Percentiles rank a stretch among this genome's conserved stretches.
phyloP scores from a whole-genome alignment of 202 grass and related monocot species.

The Carex arenaria region DNA sequence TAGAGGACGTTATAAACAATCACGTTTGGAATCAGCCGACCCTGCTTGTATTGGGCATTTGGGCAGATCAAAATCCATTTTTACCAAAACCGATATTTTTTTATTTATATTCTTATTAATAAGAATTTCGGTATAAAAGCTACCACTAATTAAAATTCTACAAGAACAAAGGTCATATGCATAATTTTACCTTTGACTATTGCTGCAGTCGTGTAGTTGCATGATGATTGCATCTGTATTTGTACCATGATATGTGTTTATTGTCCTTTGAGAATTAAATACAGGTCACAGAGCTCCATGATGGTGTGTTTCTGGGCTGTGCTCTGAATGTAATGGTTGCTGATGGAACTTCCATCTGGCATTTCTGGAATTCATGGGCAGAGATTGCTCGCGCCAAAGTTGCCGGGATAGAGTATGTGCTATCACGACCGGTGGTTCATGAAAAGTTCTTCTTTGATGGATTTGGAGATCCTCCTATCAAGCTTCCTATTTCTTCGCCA shows the following conservation, averaged over 20 bases:
- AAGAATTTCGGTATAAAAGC: no score
- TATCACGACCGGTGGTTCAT: slow-evolving; percentile 12
- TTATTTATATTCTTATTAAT: no score
- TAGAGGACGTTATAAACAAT: no score
- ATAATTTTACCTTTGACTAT: not conserved
- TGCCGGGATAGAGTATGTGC: not conserved
- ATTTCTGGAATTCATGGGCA: slow-evolving; percentile 58
- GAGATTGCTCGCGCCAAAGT: slow-evolving; percentile 19
- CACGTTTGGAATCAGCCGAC: no score
- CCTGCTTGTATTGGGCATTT: no score
- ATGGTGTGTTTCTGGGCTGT: slow-evolving; percentile 58
- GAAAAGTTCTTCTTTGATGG: slow-evolving; percentile 52
- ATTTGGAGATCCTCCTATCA: not conserved
- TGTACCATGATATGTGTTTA: not conserved
- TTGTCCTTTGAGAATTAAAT: not conserved
- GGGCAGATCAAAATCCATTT: no score
- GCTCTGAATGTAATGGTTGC: slow-evolving; percentile 48
- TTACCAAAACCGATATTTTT: no score
- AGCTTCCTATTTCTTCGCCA: slow-evolving; percentile 31
- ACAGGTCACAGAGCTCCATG: slow-evolving; percentile 56
- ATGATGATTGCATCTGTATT: not conserved
- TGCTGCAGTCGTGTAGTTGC: not conserved
- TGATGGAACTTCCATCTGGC: slow-evolving; percentile 67
- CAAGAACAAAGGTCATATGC: not conserved
- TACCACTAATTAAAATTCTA: not conserved